Evolutionary conservation across 1,284 basidiomycete genomes (phyloP).

Genomic region (Sutorius eximius): DNA sequence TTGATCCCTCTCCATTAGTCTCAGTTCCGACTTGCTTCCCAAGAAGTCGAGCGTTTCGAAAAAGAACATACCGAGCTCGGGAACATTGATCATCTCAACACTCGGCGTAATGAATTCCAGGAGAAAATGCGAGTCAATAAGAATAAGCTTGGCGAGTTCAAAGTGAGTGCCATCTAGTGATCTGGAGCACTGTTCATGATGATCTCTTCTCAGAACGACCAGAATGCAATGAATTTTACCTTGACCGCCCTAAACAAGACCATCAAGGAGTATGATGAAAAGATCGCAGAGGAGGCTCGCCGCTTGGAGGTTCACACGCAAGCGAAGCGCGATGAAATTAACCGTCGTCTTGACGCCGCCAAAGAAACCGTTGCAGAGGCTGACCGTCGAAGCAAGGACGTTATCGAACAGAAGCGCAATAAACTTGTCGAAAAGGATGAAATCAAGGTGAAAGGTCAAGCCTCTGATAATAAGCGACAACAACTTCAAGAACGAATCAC

Average conservation of each 20-base stretch:
- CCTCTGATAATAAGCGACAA: slow-evolving; percentile 35
- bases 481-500: slow-evolving; percentile 41
- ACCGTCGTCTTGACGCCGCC: slow-evolving; percentile 49
- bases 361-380: slow-evolving; percentile 37
- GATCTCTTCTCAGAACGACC: slow-evolving; percentile 42
- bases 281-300: slow-evolving; percentile 57
- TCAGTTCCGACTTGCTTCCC: slow-evolving; percentile 44
- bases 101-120: slow-evolving; percentile 44
- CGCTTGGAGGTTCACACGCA: slow-evolving; percentile 60
- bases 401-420: slow-evolving; percentile 35
- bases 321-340: slow-evolving; percentile 57
- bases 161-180: slow-evolving; percentile 37
- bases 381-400: slow-evolving; percentile 37
- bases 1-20: slow-evolving; percentile 27
- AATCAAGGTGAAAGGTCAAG: slow-evolving; percentile 36
- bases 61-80: slow-evolving; percentile 49
- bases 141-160: slow-evolving; percentile 44
- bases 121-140: slow-evolving; percentile 49
- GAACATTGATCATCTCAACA: slow-evolving; percentile 52
- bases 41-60: slow-evolving; percentile 51
- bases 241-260: slow-evolving; percentile 41
- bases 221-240: slow-evolving; percentile 47
- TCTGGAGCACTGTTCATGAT: not conserved
- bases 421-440: slow-evolving; percentile 35
- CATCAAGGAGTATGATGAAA: slow-evolving; percentile 50